Evolutionary conservation across 495 filamentous ascomycete genomes (phyloP), one percentile per base, ranked within the genome.

Genomic region (Aeminium ludgeri): DNA sequence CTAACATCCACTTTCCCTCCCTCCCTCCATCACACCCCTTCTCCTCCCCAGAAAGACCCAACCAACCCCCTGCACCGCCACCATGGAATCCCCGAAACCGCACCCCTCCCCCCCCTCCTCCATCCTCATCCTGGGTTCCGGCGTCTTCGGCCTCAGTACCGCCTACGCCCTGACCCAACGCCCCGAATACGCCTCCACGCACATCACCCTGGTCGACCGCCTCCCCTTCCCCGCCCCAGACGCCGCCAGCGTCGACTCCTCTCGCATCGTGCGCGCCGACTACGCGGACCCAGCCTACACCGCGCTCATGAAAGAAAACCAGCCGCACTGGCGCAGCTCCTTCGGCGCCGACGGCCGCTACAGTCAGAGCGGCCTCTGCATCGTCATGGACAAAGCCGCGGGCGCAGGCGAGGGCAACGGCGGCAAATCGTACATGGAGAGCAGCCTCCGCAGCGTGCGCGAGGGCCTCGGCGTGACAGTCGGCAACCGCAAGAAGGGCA

Each of bases 281-380:
- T 94, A 94, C 56, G 67, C 74, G 2, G 69, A 82, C 55, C 60
- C 70, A 2, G 70, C 68, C 1, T 93, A 95, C 56, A 67, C 80
- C 10, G 56, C 62, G 7, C 74, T 95, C 34, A 80, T 73, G 5
- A 61, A 69, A 0, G 57, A 66, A 6, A 86, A 84, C 3, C 79
- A 80, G 38, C 51, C 58, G 15, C 61, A 65, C 53, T 96, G 87
- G 87, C 72, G 84, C 12, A 66, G 64, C 34, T 65, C 64, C 38
- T 67, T 67, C 43, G 82, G 80, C 36, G 66, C 62, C 1, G 61
- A 78, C 12, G 76, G 74, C 1, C 66, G 80, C 4, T 95, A 94
- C 59, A 64, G 63, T 17, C 79, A 95, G 56, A 70, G 65, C 36
- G 89, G 89, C 0, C 61, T 94, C 6, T 52, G 82, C 12, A 59